These are phyloP conservation scores for Gossypium sturtianum DNA, from an alignment of 345 rosid species.

Conservation along the genomic window DNA sequence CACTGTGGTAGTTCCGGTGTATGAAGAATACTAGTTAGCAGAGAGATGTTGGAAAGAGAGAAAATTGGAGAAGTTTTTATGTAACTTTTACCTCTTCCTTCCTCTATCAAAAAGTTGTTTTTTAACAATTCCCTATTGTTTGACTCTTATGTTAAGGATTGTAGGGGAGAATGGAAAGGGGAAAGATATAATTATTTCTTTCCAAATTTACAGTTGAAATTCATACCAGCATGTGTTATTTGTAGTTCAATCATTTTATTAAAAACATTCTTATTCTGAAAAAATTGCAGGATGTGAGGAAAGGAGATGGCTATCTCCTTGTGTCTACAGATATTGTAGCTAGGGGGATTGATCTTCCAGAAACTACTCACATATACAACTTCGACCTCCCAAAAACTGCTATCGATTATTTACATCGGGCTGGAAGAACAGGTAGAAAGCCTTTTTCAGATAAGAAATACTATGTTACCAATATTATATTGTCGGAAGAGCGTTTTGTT, in stretches of 20 bases:
- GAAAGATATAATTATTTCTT: neutral
- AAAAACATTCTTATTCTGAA: neutral
- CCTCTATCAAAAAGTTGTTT: neutral
- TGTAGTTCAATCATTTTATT: neutral
- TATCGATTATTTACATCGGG: conserved; percentile 78
- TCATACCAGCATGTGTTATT: neutral
- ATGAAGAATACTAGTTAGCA: neutral
- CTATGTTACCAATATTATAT: conserved; percentile 58
- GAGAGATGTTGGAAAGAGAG: neutral
- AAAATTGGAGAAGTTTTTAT: neutral
- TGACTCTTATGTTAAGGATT: neutral
- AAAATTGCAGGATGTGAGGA: conserved; percentile 56
- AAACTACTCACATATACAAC: conserved; percentile 88
- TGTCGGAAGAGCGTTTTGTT: conserved; percentile 73
- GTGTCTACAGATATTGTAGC: conserved; percentile 93
- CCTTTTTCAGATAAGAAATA: conserved; percentile 82
- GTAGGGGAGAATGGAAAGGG: neutral
- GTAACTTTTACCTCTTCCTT: neutral
- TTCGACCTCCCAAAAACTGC: conserved; percentile 80
- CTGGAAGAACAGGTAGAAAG: conserved; percentile 91
- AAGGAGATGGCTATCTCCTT: conserved; percentile 76
- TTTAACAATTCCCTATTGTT: neutral
- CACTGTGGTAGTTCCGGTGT: neutral
- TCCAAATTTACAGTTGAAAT: neutral
- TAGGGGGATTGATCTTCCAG: conserved; percentile 84